Percentiles rank a stretch among this genome's conserved stretches.
These are phyloP conservation scores for Penicillium bialowiezense DNA, from an alignment of 495 filamentous ascomycete species.

Conservation along the genomic window DNA sequence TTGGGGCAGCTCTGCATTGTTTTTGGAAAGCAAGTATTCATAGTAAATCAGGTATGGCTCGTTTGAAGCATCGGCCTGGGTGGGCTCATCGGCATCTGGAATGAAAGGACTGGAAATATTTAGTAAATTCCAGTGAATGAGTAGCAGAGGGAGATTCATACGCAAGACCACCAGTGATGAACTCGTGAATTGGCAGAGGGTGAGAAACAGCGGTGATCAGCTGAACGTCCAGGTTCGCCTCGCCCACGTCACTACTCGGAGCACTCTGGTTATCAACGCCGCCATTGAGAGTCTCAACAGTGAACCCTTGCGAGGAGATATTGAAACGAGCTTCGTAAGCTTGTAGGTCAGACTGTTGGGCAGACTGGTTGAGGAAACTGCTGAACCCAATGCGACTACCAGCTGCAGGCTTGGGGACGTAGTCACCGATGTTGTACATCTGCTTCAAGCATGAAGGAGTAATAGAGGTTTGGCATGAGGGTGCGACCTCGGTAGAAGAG, in stretches of 20 bases:
- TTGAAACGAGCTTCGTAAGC: slow-evolving; percentile 26
- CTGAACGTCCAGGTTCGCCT: slow-evolving; percentile 72
- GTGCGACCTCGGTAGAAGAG: slow-evolving; percentile 19
- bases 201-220: slow-evolving; percentile 54
- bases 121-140: not conserved
- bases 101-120: slow-evolving; percentile 41
- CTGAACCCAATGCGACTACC: slow-evolving; percentile 53
- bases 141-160: slow-evolving; percentile 10
- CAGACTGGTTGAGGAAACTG: slow-evolving; percentile 53
- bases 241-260: slow-evolving; percentile 36
- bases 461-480: slow-evolving; percentile 49
- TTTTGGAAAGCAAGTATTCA: slow-evolving; percentile 52
- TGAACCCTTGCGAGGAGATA: slow-evolving; percentile 52
- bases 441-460: slow-evolving; percentile 59
- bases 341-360: slow-evolving; percentile 34
- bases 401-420: slow-evolving; percentile 42
- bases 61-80: slow-evolving; percentile 45
- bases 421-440: slow-evolving; percentile 56
- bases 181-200: slow-evolving; percentile 57
- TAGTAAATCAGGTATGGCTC: slow-evolving; percentile 69
- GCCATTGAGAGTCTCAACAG: slow-evolving; percentile 54
- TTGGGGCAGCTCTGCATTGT: slow-evolving; percentile 57
- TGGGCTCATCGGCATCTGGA: slow-evolving; percentile 57
- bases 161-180: slow-evolving; percentile 59
- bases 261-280: slow-evolving; percentile 48